Conservation (phyloP, 2,329 filamentous ascomycete species). For the Sclerotinia glacialis region DNA sequence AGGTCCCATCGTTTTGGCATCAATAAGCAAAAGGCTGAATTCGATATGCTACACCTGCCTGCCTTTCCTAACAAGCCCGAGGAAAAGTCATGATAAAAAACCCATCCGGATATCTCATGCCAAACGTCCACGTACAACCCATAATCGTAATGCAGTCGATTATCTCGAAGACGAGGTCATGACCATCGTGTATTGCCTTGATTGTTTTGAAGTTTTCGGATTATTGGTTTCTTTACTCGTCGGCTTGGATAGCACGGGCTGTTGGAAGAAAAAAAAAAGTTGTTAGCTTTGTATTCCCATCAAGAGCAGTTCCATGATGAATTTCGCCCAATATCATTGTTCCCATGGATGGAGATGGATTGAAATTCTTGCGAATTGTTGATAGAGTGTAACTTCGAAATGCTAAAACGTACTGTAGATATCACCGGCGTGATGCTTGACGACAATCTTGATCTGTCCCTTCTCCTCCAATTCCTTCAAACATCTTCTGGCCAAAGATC, state of each 20-base stretch:
- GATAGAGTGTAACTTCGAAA: slow-evolving; percentile 3
- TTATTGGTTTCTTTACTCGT: slow-evolving; percentile 41
- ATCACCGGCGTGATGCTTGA: slow-evolving; percentile 94
- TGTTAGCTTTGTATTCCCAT: slow-evolving; percentile 11
- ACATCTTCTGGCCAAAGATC: slow-evolving; percentile 87
- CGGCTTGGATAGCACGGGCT: slow-evolving; percentile 61
- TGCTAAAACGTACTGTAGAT: slow-evolving; percentile 75
- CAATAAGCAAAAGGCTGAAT: slow-evolving; percentile 22
- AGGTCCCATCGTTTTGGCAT: slow-evolving; percentile 14
- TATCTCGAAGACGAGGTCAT: slow-evolving; percentile 18
- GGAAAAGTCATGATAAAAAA: slow-evolving; percentile 22
- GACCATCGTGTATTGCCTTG: slow-evolving; percentile 17
- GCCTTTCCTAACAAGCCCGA: slow-evolving; percentile 23
- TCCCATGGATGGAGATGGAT: neutral
- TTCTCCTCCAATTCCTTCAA: slow-evolving; percentile 94
- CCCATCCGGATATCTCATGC: slow-evolving; percentile 23
- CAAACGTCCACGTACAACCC: slow-evolving; percentile 20
- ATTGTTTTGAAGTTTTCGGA: slow-evolving; percentile 19
- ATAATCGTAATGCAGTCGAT: slow-evolving; percentile 20
- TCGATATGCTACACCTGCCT: slow-evolving; percentile 24
- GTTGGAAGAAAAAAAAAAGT: slow-evolving; percentile 17
- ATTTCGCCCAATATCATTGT: no score
- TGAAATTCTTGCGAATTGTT: neutral
- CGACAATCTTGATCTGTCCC: slow-evolving; percentile 97
- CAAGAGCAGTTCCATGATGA: neutral